Evolutionary conservation across 2,329 filamentous ascomycete species (phyloP).

Genomic region (Penicillium griseofulvum): DNA sequence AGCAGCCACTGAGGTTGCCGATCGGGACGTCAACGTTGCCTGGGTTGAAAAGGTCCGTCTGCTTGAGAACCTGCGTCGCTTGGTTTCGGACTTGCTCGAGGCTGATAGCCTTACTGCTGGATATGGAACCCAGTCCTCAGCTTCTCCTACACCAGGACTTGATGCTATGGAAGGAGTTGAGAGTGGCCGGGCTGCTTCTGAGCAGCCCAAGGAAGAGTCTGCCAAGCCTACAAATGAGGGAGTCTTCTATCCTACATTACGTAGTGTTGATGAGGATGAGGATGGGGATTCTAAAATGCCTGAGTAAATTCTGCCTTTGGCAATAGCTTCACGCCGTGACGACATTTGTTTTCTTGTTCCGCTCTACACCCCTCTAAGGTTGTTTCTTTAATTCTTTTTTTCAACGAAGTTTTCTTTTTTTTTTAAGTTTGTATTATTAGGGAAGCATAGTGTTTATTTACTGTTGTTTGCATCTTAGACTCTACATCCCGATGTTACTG

Average conservation of each 20-base stretch:
- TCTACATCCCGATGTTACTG: not conserved
- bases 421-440: slow-evolving; percentile 15
- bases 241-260: slow-evolving; percentile 35
- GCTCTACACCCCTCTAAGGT: slow-evolving; percentile 1
- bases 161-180: slow-evolving; percentile 35
- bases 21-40: slow-evolving; percentile 48
- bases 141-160: slow-evolving; percentile 20
- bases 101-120: slow-evolving; percentile 48
- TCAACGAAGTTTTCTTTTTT: not conserved
- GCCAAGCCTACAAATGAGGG: slow-evolving; percentile 24
- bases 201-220: slow-evolving; percentile 38
- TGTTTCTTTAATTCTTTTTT: not conserved
- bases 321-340: slow-evolving; percentile 19
- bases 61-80: slow-evolving; percentile 58
- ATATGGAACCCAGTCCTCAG: slow-evolving; percentile 15
- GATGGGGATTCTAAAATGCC: slow-evolving; percentile 40
- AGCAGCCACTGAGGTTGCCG: slow-evolving; percentile 41
- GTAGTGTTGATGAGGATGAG: slow-evolving; percentile 35
- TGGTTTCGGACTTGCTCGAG: slow-evolving; percentile 56
- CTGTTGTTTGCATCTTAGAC: slow-evolving; percentile 22
- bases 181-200: slow-evolving; percentile 42
- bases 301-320: slow-evolving; percentile 12
- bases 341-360: slow-evolving; percentile 11
- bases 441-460: slow-evolving; percentile 18
- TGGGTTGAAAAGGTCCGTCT: slow-evolving; percentile 66